Evolutionary conservation across 257 asterid genomes (phyloP), one percentile per base, ranked within the genome.

Genomic region (Forsythia viridissima): DNA sequence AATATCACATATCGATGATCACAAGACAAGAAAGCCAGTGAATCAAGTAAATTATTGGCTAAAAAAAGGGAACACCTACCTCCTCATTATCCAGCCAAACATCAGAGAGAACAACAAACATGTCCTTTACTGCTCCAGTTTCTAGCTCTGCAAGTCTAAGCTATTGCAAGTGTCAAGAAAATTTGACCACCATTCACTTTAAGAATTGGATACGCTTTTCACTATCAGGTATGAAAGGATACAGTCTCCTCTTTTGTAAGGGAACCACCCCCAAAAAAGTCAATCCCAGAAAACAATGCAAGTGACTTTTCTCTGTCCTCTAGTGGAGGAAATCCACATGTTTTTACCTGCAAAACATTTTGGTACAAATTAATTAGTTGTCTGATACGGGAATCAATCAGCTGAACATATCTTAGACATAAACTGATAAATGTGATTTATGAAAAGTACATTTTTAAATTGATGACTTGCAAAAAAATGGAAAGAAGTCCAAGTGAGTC

Each of bases 81-180:
- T 91, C 96, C 80, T 89, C 96, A 63, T 82, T 78, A 85, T 95
- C 98, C 84, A 95, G 86, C 97, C 97, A 93, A 84, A 93, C 87
- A 80, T 95, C 97, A 72, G 97, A 93, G 76, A 95, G 93, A 86
- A 92, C 83, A 78, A 93, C 94, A 85, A 95, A 95, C 99, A 95
- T 95, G 87, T 95, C 98, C 79, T 90, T 93, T 76, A 90, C 97
- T 69, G 98, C 96, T 69, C 88, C 96, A 73, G 77, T 89, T 85
- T 93, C 99, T 83, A 87, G 85, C 92, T 95, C 97, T 79, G 84
- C 85, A 76, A 92, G 97, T 81, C 92, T 91, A 77, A 86, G 80
- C 99, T 95, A 80, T 85, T 38, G 81, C 57, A 67, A 46, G 66
- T 55, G 88, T 92, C 80, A 92, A 61, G 91, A 88, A 87, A 85